Conservation (phyloP, 2,329 filamentous ascomycete genomes). For the Fusarium sp. region DNA sequence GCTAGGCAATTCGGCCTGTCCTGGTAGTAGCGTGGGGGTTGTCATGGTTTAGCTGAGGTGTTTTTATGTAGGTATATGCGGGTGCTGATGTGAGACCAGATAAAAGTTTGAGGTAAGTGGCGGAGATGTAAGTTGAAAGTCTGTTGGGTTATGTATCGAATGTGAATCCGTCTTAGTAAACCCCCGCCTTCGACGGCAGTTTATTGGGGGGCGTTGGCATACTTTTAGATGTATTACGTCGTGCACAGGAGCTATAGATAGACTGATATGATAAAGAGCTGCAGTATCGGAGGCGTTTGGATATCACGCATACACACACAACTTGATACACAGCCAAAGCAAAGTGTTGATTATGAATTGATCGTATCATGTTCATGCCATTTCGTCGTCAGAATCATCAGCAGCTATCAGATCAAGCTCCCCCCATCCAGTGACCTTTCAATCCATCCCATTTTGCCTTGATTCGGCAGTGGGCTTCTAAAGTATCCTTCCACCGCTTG, state of each 20-base stretch:
- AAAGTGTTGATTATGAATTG: constrained; percentile 31
- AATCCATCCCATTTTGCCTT: constrained; percentile 12
- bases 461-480: constrained; percentile 7
- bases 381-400: constrained; percentile 46
- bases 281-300: neutral
- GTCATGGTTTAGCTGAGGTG: constrained; percentile 43
- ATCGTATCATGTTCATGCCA: constrained; percentile 49
- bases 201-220: neutral
- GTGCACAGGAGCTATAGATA: neutral
- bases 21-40: constrained; percentile 40
- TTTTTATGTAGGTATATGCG: neutral
- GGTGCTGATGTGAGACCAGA: neutral
- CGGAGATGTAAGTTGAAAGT: neutral
- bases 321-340: neutral
- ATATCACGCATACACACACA: neutral
- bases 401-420: constrained; percentile 41
- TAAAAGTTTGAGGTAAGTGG: neutral
- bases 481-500: constrained; percentile 13
- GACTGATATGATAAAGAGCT: neutral
- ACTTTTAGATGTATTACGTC: neutral
- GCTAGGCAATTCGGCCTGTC: constrained; percentile 67
- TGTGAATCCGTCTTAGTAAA: neutral
- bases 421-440: constrained; percentile 21
- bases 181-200: constrained; percentile 15
- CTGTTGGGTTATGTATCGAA: neutral